These are phyloP conservation scores for Cyclotella choctawhatcheeana DNA, from an alignment of 108 stramenopile genomes.

Conservation along the genomic window DNA sequence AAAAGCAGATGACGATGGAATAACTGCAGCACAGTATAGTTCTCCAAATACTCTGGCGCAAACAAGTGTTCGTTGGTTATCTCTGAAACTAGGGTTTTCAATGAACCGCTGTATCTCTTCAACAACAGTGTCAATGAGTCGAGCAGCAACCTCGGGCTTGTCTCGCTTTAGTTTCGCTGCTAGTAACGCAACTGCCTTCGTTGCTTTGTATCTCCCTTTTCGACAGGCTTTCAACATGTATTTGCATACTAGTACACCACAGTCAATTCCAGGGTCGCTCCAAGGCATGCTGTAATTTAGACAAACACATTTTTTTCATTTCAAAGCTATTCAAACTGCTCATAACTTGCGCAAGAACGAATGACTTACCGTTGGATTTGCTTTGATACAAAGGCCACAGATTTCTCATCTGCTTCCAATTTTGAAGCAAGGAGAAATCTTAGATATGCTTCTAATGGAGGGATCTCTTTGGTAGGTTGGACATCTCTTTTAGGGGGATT, in stretches of 20 bases:
- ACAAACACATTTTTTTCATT: neutral
- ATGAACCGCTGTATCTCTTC: conserved; percentile 91
- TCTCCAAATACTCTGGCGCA: conserved; percentile 89
- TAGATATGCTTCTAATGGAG: conserved; percentile 88
- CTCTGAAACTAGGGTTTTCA: conserved; percentile 82
- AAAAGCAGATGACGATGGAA: conserved; percentile 77
- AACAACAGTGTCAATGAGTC: conserved; percentile 83
- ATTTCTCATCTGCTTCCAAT: conserved; percentile 65
- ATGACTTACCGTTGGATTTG: conserved; percentile 69
- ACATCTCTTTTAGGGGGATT: conserved; percentile 69
- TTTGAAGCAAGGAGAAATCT: conserved; percentile 73
- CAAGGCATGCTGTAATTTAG: conserved; percentile 68
- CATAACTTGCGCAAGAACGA: too few relatives aligned
- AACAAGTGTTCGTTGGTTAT: conserved; percentile 88
- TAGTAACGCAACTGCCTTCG: conserved; percentile 82
- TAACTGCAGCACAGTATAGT: conserved; percentile 72
- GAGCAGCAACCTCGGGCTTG: conserved; percentile 77
- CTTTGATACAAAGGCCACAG: conserved; percentile 78
- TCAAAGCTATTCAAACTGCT: neutral
- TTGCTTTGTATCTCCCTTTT: conserved; percentile 80
- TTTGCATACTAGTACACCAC: conserved; percentile 70
- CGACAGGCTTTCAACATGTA: conserved; percentile 90
- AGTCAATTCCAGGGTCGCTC: conserved; percentile 80
- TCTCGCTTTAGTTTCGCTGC: conserved; percentile 71
- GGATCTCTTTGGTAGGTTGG: conserved; percentile 69